Evolutionary conservation across 768 basidiomycete species (phyloP).

Genomic region (Collybia sordida): DNA sequence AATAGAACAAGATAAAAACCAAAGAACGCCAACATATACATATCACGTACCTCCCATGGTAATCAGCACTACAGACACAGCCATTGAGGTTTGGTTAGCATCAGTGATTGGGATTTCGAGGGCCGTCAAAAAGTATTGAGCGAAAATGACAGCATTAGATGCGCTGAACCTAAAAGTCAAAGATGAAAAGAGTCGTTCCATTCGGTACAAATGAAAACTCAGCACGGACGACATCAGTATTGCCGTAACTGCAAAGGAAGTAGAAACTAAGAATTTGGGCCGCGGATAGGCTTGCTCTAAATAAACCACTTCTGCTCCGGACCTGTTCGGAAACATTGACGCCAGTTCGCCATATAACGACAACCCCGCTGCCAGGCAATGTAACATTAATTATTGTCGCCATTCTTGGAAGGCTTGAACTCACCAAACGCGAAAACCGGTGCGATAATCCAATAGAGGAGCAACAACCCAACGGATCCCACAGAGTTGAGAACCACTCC

Average conservation of each 20-base stretch:
- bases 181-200: background rate
- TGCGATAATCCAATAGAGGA: conserved; percentile 29
- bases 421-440: conserved; percentile 33
- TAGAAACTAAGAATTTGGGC: conserved; percentile 43
- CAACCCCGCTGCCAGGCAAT: conserved; percentile 28
- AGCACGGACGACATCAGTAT: conserved; percentile 32
- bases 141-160: conserved; percentile 35
- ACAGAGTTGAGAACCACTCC: conserved; percentile 33
- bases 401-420: background rate
- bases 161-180: conserved; percentile 25
- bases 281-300: conserved; percentile 45
- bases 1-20: background rate
- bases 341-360: conserved; percentile 42
- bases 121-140: conserved; percentile 35
- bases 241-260: conserved; percentile 38
- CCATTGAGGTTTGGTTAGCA: conserved; percentile 23
- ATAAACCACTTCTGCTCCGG: conserved; percentile 50
- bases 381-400: background rate
- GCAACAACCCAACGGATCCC: conserved; percentile 31
- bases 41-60: conserved; percentile 23
- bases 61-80: conserved; percentile 21
- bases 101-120: conserved; percentile 28
- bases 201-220: background rate
- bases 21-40: background rate
- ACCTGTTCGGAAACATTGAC: conserved; percentile 46